Conservation (phyloP, 495 filamentous ascomycete species). For the Copromyces sp. region DNA sequence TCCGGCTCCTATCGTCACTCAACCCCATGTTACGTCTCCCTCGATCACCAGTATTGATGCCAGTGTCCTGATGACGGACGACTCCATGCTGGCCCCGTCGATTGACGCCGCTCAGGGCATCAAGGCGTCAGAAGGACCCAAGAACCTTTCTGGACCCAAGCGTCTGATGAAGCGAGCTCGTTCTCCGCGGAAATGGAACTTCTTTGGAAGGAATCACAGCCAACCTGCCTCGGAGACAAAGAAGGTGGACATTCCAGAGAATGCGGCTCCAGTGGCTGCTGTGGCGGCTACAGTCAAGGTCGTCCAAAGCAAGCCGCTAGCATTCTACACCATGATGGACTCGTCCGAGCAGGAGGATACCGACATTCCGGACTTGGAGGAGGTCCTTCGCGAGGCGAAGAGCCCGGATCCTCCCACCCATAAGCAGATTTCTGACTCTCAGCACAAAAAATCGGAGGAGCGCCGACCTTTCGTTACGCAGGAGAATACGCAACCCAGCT, state of each 20-base stretch:
- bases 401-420: conserved; percentile 12
- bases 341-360: conserved; percentile 57
- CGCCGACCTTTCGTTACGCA: conserved; percentile 4
- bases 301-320: conserved; percentile 35
- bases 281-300: conserved; percentile 31
- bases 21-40: conserved; percentile 27
- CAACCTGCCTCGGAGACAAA: conserved; percentile 34
- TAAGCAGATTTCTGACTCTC: not conserved
- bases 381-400: conserved; percentile 54
- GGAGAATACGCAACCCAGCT: not conserved
- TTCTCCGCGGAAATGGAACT: conserved; percentile 64
- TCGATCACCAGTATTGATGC: conserved; percentile 40
- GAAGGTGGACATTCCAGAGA: conserved; percentile 27
- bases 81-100: conserved; percentile 28
- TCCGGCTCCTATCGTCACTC: conserved; percentile 34
- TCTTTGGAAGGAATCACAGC: conserved; percentile 63
- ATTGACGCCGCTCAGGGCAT: conserved; percentile 11
- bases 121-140: conserved; percentile 4
- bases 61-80: conserved; percentile 40
- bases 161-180: conserved; percentile 48
- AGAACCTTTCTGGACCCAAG: conserved; percentile 23
- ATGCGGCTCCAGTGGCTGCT: conserved; percentile 11
- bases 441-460: not conserved
- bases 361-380: conserved; percentile 47
- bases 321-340: conserved; percentile 81